These are phyloP conservation scores for Microsporum ferrugineum DNA, from an alignment of 2,329 filamentous ascomycete species.

Conservation along the genomic window DNA sequence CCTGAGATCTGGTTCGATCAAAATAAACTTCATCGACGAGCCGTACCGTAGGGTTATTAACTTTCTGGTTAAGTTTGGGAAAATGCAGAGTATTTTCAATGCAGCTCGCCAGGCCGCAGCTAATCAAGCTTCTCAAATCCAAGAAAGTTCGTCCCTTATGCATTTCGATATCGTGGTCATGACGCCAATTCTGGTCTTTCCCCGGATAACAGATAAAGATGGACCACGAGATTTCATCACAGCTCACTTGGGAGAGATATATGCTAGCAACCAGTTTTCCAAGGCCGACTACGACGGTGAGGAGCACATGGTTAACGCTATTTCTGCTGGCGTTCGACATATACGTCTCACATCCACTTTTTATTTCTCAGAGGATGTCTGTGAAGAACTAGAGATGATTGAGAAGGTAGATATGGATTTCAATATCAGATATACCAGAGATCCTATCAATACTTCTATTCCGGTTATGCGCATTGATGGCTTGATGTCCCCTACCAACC, in stretches of 20 bases:
- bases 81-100: conserved; percentile 99
- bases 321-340: conserved; percentile 83
- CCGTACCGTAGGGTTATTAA: conserved; percentile 97
- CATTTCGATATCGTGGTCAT: conserved; percentile 90
- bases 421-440: conserved; percentile 82
- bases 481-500: conserved; percentile 83
- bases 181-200: conserved; percentile 93
- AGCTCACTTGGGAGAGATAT: conserved; percentile 92
- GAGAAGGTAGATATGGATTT: conserved; percentile 93
- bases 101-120: conserved; percentile 89
- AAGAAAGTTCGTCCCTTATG: conserved; percentile 79
- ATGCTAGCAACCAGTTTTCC: conserved; percentile 85
- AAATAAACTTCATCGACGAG: conserved; percentile 93
- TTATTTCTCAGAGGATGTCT: conserved; percentile 58
- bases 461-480: conserved; percentile 89
- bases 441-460: conserved; percentile 61
- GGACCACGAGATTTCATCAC: conserved; percentile 71
- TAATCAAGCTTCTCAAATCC: conserved; percentile 83
- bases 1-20: conserved; percentile 84
- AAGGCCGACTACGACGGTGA: conserved; percentile 63
- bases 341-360: conserved; percentile 83
- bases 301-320: conserved; percentile 70
- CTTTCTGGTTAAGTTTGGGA: conserved; percentile 96
- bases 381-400: conserved; percentile 89
- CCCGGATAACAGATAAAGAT: conserved; percentile 60